Conservation (phyloP, 441 rosid genomes). For the Gossypium davidsonii region DNA sequence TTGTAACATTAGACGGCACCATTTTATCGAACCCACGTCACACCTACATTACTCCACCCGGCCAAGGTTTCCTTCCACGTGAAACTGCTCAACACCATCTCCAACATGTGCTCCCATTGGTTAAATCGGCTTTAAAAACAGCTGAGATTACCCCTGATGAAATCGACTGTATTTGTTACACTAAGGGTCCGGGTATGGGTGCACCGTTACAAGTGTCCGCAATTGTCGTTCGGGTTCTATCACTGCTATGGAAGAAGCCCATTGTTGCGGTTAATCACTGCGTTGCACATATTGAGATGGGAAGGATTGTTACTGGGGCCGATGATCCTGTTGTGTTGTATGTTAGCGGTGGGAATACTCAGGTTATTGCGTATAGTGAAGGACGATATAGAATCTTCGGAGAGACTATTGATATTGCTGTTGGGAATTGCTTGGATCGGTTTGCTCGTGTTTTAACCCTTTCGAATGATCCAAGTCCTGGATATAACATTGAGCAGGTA, state of each 20-base stretch:
- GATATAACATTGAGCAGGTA: conserved; percentile 96
- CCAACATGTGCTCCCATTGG: conserved; percentile 64
- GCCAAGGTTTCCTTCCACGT: conserved; percentile 94
- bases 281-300: conserved; percentile 97
- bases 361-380: conserved; percentile 91
- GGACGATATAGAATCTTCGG: conserved; percentile 79
- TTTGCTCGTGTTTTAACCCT: conserved; percentile 81
- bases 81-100: conserved; percentile 93
- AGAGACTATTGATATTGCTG: conserved; percentile 96
- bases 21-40: conserved; percentile 88
- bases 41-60: conserved; percentile 91
- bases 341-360: conserved; percentile 97
- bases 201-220: conserved; percentile 85
- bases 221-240: conserved; percentile 63
- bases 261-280: conserved; percentile 84
- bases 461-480: conserved; percentile 95
- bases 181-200: conserved; percentile 96
- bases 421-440: conserved; percentile 91
- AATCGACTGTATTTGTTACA: conserved; percentile 82
- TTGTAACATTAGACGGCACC: conserved; percentile 69
- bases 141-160: conserved; percentile 60
- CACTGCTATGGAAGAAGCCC: conserved; percentile 80
- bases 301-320: conserved; percentile 84
- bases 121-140: conserved; percentile 57
- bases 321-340: conserved; percentile 87